Evolutionary conservation across 2,329 filamentous ascomycete genomes (phyloP), one percentile per base, ranked within the genome.

Genomic region (Herpotrichia juniperi): DNA sequence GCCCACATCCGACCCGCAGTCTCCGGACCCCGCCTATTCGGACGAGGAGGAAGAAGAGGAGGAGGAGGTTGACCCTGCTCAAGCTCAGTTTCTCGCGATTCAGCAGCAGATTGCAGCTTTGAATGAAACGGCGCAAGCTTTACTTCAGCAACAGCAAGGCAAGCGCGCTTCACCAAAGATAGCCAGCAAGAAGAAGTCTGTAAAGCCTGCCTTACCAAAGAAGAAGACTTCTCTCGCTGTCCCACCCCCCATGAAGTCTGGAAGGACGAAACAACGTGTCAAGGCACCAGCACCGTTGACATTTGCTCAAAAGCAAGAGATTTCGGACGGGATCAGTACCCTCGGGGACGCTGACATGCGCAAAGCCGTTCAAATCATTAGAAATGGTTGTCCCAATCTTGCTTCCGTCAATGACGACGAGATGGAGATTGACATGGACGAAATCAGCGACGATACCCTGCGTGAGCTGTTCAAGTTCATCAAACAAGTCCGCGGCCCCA

Each of bases 361-460:
- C 44, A 85, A 86, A 61, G 91, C 93, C 0, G 90, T 97, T 26
- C 86, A 89, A 53, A 93, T 97, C 56, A 97, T 99, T 68, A 91
- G 96, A 72, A 86, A 85, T 59, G 93, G 96, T 61, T 74, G 90
- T 79, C 78, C 90, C 76, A 80, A 88, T 80, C 80, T 94, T 42
- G 69, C 75, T 28, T 73, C 80, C 64, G 78, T 81, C 58, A 74
- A 79, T 52, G 81, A 82, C 58, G 83, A 84, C 43, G 83, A 85
- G 63, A 79, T 86, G 66, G 84, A 90, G 63, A 79, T 93, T 28
- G 84, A 87, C 58, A 86, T 87, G 57, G 84, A 87, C 54, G 78
- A 83, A 54, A 77, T 87, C 53, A 79, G 78, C 30, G 76, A 80
- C 35, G 74, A 81, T 32, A 80, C 82, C 26, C 75, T 85, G 51